A percentile compares a stretch with the other conserved stretches of the same genome.
These are phyloP conservation scores for Perilla frutescens DNA, from an alignment of 257 asterid genomes.

Conservation along the genomic window DNA sequence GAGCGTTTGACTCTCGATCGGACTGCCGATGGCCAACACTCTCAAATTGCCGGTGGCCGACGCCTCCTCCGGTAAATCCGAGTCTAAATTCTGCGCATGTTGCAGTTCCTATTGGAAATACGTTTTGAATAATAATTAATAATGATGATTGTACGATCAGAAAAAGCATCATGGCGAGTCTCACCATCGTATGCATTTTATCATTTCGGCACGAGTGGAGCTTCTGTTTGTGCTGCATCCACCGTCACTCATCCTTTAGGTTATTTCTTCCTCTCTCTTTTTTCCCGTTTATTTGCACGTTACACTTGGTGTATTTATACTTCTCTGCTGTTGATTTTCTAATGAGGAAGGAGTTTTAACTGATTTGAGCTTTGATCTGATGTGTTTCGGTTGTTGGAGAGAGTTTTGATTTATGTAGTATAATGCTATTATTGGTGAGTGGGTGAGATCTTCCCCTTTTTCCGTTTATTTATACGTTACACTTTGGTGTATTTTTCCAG, in stretches of 20 bases:
- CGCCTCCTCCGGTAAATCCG: slow-evolving; percentile 43
- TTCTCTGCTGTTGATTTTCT: neutral
- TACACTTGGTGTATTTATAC: too few species aligned
- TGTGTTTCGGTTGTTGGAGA: too few species aligned
- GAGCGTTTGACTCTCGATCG: neutral
- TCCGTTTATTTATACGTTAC: too few species aligned
- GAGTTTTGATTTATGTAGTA: too few species aligned
- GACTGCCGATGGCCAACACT: slow-evolving; percentile 43
- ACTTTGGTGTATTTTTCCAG: too few species aligned
- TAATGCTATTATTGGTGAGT: too few species aligned
- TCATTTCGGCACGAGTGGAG: slow-evolving; percentile 89
- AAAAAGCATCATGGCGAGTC: slow-evolving; percentile 52
- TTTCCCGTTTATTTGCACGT: too few species aligned
- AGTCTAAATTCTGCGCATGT: neutral
- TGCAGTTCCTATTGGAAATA: neutral
- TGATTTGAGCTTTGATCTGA: too few species aligned
- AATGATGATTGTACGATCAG: slow-evolving; percentile 35
- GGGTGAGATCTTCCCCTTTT: too few species aligned
- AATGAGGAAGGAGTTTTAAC: too few species aligned
- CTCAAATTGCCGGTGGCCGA: slow-evolving; percentile 8
- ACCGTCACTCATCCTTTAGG: slow-evolving; percentile 95
- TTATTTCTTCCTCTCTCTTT: slow-evolving; percentile 19
- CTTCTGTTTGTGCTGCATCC: slow-evolving; percentile 89
- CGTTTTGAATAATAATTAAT: slow-evolving; percentile 9
- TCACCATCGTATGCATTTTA: slow-evolving; percentile 59